phyloP scores from a whole-genome alignment of 2,329 filamentous ascomycete species.

The Polytolypa hystricis region DNA sequence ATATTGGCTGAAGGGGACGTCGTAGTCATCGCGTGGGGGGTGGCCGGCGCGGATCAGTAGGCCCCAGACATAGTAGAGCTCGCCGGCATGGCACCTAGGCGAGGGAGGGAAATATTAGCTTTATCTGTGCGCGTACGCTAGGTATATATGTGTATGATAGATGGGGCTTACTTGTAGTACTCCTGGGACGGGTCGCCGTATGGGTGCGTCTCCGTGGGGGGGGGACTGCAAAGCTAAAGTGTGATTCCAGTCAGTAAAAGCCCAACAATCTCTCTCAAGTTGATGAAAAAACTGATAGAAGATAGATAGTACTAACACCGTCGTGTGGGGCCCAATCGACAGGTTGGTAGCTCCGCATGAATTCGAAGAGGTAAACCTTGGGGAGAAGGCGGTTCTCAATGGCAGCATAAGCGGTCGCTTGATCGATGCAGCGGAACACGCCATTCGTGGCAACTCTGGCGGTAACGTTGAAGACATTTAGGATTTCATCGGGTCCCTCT shows the following conservation, averaged over 20 bases:
- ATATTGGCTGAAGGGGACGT: neutral
- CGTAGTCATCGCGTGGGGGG: neutral
- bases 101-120: too few species aligned
- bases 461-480: slow-evolving; percentile 44
- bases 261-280: too few species aligned
- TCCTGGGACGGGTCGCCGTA: neutral
- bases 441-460: slow-evolving; percentile 46
- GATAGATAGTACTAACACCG: too few species aligned
- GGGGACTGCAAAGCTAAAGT: too few species aligned
- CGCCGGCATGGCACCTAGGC: slow-evolving; percentile 3
- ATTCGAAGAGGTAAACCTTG: slow-evolving; percentile 1
- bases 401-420: slow-evolving; percentile 40
- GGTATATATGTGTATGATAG: neutral
- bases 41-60: neutral
- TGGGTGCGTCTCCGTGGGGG: neutral
- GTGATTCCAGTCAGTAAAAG: too few species aligned
- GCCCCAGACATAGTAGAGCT: slow-evolving; percentile 3
- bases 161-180: neutral
- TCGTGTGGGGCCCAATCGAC: too few species aligned
- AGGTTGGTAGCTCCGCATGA: neutral
- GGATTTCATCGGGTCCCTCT: slow-evolving; percentile 37
- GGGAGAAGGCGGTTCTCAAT: slow-evolving; percentile 2
- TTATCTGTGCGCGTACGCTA: neutral
- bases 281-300: too few species aligned
- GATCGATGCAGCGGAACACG: slow-evolving; percentile 47